phyloP scores from a whole-genome alignment of 2,329 filamentous ascomycete species.

The Fusarium pininemorale region DNA sequence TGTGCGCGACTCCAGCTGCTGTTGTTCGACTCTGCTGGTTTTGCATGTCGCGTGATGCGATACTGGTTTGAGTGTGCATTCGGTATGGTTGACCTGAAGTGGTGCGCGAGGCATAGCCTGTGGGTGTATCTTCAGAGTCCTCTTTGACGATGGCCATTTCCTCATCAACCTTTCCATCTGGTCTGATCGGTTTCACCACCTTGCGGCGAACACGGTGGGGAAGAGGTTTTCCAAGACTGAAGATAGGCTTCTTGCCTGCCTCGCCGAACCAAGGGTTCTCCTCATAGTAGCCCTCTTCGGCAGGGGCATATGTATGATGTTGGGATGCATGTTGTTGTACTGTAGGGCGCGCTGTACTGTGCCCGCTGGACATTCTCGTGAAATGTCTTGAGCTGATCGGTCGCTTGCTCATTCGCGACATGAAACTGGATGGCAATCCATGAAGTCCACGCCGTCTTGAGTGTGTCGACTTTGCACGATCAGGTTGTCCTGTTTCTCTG shows the following conservation, averaged over 20 bases:
- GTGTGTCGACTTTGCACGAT: not conserved
- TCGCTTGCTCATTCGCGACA: slow-evolving; percentile 10
- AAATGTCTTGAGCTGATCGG: not conserved
- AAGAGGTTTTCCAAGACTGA: slow-evolving; percentile 32
- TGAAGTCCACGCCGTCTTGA: not conserved
- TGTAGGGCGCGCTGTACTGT: not conserved
- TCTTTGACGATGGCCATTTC: slow-evolving; percentile 9
- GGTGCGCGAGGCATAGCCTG: not conserved
- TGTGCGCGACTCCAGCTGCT: slow-evolving; percentile 9
- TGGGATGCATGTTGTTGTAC: not conserved
- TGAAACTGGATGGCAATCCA: not conserved
- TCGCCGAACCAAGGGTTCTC: slow-evolving; percentile 35
- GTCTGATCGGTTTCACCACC: not conserved
- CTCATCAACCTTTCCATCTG: slow-evolving; percentile 12
- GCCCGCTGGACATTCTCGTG: not conserved
- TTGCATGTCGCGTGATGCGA: not conserved
- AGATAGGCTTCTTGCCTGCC: slow-evolving; percentile 23
- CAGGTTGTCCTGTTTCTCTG: not conserved
- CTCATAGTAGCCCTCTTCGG: slow-evolving; percentile 28
- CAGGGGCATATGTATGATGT: slow-evolving; percentile 6
- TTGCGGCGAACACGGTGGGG: slow-evolving; percentile 29
- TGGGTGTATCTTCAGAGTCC: not conserved
- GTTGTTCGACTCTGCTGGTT: slow-evolving; percentile 5
- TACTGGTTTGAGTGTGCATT: not conserved
- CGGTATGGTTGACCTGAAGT: not conserved